Evolutionary conservation across 306 rosid genomes (phyloP), one percentile per base, ranked within the genome.

Genomic region (Boehmeria nivea): DNA sequence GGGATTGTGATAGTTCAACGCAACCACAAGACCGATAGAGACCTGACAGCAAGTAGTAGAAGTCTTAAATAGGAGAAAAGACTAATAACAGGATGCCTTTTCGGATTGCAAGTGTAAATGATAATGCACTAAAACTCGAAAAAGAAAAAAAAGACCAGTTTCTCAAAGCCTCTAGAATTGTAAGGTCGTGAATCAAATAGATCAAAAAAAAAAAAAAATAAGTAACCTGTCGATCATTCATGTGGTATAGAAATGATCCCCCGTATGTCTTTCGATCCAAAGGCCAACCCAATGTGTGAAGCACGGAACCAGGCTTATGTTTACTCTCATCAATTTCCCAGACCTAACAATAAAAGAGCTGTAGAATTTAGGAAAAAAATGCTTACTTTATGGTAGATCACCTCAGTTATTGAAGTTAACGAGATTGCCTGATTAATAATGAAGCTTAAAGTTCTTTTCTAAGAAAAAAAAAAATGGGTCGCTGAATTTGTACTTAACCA

Each of bases 221-320:
- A n/a, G n/a, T n/a, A 20, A 90, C 97, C 76, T 78, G 95, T 49
- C 81, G 82, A 69, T 90, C 87, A 37, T 82, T 78, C 94, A 90
- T 87, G 86, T 90, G 98, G 72, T 90, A 90, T 56, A 90, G 64
- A 82, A 90, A 90, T 47, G 98, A 90, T 61, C 98, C 98, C 25
- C 98, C 98, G 23, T 90, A 90, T 47, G 98, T 86, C 70, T 84
- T 86, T 66, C 45, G 80, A 76, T 90, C 86, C 74, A 90, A 61
- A 49, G 98, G 98, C 95, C 95, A 90, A 57, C 98, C 98, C 66
- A 90, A 50, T 12, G 95, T 90, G 75, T 90, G 98, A 65, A 90
- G 63, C 74, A 90, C 91, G 22, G 81, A 67, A 43, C 98, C 98
- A 40, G 94, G 95, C 50, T 80, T 69, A 66, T 90, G 98, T 42